Evolutionary conservation across 1,139 yeast genomes (phyloP).

Genomic region (Debaryomyces sp.): DNA sequence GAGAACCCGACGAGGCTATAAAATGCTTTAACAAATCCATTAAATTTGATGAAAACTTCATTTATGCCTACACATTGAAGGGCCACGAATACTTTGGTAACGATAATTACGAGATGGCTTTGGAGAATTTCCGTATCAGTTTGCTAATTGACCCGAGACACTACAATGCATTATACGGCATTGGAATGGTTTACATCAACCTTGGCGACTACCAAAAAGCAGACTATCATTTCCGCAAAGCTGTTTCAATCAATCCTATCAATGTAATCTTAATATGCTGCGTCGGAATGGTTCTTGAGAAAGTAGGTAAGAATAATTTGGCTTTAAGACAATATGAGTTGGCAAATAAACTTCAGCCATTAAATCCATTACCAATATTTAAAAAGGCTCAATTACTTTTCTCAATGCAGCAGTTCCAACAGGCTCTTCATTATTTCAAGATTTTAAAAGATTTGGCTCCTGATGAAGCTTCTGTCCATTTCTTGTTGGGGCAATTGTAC

Average conservation of each 20-base stretch:
- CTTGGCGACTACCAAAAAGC: constrained; percentile 85
- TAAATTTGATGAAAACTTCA: constrained; percentile 67
- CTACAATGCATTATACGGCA: constrained; percentile 93
- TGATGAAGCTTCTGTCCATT: constrained; percentile 93
- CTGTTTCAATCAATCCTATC: constrained; percentile 85
- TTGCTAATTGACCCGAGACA: constrained; percentile 78
- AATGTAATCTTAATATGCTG: constrained; percentile 91
- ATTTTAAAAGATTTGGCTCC: constrained; percentile 77
- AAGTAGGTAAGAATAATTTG: constrained; percentile 63
- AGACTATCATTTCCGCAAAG: constrained; percentile 84
- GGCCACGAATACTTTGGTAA: constrained; percentile 91
- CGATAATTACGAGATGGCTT: constrained; percentile 90
- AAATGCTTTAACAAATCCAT: constrained; percentile 84
- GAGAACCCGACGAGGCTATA: constrained; percentile 91
- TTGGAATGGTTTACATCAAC: constrained; percentile 92
- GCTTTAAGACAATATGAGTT: constrained; percentile 83
- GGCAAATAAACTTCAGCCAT: constrained; percentile 85
- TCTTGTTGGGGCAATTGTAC: constrained; percentile 83
- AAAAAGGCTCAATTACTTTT: constrained; percentile 85
- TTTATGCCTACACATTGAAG: constrained; percentile 89
- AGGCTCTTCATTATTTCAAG: constrained; percentile 77
- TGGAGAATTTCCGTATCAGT: constrained; percentile 80
- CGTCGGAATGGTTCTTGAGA: constrained; percentile 91
- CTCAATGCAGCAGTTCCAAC: constrained; percentile 67
- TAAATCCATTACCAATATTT: constrained; percentile 83